A percentile compares a stretch with the other conserved stretches of the same genome.
Conservation (phyloP, 495 filamentous ascomycete species). For the Achaetomiella virescens region DNA sequence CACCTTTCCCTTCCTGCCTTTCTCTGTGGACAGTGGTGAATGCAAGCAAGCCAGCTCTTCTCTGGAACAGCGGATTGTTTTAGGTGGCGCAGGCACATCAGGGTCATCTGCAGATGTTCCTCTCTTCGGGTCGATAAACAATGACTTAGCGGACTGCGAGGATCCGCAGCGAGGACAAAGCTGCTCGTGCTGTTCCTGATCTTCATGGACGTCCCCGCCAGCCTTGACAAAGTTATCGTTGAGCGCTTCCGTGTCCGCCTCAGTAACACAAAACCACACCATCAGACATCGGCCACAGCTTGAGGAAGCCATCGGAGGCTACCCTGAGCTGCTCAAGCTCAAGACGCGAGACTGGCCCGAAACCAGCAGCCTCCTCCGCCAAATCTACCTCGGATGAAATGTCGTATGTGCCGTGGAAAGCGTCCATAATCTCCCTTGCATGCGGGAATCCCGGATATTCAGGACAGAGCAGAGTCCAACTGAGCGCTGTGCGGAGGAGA, state of each 20-base stretch:
- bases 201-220: not conserved
- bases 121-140: constrained; percentile 17
- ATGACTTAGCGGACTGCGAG: not conserved
- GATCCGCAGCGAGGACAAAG: constrained; percentile 19
- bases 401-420: constrained; percentile 19
- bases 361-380: not conserved
- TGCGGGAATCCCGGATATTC: not conserved
- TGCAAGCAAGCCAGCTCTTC: constrained; percentile 7
- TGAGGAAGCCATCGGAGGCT: constrained; percentile 17
- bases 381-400: not conserved
- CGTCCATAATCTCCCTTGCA: constrained; percentile 23
- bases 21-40: too few relatives aligned
- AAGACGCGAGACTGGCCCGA: constrained; percentile 8
- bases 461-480: constrained; percentile 15
- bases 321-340: constrained; percentile 19
- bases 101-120: constrained; percentile 18
- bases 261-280: not conserved
- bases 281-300: not conserved
- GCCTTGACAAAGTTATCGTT: constrained; percentile 15
- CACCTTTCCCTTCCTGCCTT: not conserved
- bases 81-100: constrained; percentile 23
- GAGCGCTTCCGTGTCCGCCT: constrained; percentile 3
- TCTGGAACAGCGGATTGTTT: constrained; percentile 23
- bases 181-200: not conserved
- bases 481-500: constrained; percentile 22